Conservation (phyloP, 2,329 filamentous ascomycete species). For the Claviceps sp. region DNA sequence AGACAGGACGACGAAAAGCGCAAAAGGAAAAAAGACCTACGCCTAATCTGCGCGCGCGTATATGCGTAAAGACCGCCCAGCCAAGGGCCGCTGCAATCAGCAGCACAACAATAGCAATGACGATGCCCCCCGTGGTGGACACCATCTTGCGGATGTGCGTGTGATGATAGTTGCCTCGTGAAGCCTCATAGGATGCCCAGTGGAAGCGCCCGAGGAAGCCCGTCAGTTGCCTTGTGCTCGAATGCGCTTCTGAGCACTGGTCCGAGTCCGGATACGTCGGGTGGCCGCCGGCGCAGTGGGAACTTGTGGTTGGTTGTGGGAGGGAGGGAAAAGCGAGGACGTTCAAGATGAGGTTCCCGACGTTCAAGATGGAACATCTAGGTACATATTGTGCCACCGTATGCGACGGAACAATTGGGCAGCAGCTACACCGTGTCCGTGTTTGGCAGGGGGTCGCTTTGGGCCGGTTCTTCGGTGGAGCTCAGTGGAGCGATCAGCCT, state of each 20-base stretch:
- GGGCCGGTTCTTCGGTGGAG: too few relatives aligned
- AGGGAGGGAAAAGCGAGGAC: neutral
- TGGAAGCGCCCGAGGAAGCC: too few relatives aligned
- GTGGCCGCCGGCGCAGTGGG: neutral
- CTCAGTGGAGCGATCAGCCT: too few relatives aligned
- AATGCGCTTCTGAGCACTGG: neutral
- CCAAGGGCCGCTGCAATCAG: slow-evolving; percentile 41
- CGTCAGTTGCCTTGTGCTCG: neutral
- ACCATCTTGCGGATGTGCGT: slow-evolving; percentile 29
- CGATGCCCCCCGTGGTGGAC: slow-evolving; percentile 50
- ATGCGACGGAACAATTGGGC: too few relatives aligned
- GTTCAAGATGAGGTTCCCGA: too few relatives aligned
- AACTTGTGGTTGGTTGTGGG: neutral
- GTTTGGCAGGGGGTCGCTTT: too few relatives aligned
- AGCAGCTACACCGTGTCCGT: too few relatives aligned
- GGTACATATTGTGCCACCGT: too few relatives aligned
- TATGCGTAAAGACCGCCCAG: slow-evolving; percentile 60
- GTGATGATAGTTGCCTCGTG: neutral
- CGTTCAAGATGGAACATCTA: too few relatives aligned
- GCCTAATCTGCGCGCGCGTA: slow-evolving; percentile 60
- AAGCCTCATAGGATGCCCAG: too few relatives aligned
- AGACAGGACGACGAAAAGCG: neutral
- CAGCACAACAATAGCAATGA: slow-evolving; percentile 58
- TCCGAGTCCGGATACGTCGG: too few relatives aligned
- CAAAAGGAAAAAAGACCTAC: slow-evolving; percentile 25